Base-by-base conservation (phyloP, 225 moss, liverwort and hornwort genomes). In the Neckera pumila region DNA sequence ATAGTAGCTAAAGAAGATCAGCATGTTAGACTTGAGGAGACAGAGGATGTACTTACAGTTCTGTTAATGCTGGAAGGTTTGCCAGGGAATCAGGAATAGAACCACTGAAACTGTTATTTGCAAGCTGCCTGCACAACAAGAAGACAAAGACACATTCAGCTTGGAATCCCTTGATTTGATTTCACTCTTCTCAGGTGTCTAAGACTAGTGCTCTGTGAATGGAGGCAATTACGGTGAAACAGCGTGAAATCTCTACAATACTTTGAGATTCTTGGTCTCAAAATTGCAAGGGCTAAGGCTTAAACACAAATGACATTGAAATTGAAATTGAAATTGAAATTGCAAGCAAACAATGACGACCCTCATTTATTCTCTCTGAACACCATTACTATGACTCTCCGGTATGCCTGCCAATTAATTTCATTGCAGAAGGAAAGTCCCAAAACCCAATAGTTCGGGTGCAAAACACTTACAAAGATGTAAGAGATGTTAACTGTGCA, bases 391-490 rank as follows among this genome's bases (percentile, higher is more conserved):
- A 73, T 31, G 54, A 20, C 40, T 22, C 42, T 12, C 45, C 45
- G 12, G 4, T 33, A 75, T 12, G 75, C 33, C 26, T 31, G 20
- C 7, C 7, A 19, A 76, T 26, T 21, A 8, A 7, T 9, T 57
- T 66, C 58, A 3, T 79, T 7, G 6, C 57, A 69, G 6, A 80
- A 36, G 18, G 6, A 59, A 42, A 25, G 20, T 56, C 36, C 21
- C 11, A 11, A 20, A 33, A 65, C 20, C 42, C 7, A 76, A 21
- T 0, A 21, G 21, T 51, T 76, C 2, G 21, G 51, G 54, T 70
- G 59, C 62, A 28, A 77, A 72, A 40, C 14, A 77, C 91, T 91
- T 93, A 93, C 93, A 93, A 31, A 51, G 86, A 49, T 19, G 64
- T 91, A 9, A 93, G 89, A 76, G 88, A 86, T 16, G 91, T 88